phyloP scores from a whole-genome alignment of 768 basidiomycete genomes.

The Tricholomella constricta region DNA sequence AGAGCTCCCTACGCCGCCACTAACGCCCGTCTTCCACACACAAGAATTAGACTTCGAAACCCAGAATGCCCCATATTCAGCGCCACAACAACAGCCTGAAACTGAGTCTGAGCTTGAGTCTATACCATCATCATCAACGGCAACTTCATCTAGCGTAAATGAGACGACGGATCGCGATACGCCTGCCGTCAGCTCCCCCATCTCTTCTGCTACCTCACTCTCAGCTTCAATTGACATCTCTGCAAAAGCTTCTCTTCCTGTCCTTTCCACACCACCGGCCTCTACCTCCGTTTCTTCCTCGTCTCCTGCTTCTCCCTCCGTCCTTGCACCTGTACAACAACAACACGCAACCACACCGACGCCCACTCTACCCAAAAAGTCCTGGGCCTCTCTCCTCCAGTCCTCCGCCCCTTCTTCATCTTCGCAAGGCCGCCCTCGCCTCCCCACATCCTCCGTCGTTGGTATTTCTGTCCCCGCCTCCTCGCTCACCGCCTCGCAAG shows the following conservation, averaged over 20 bases:
- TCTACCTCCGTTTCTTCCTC: background rate
- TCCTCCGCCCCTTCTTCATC: slow-evolving; percentile 36
- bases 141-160: slow-evolving; percentile 49
- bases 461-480: slow-evolving; percentile 73
- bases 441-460: slow-evolving; percentile 71
- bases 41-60: slow-evolving; percentile 12
- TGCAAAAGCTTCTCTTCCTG: slow-evolving; percentile 5
- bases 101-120: background rate
- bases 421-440: slow-evolving; percentile 42
- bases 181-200: slow-evolving; percentile 56
- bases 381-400: slow-evolving; percentile 75
- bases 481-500: slow-evolving; percentile 20
- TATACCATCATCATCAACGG: slow-evolving; percentile 28
- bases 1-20: slow-evolving; percentile 51
- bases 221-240: slow-evolving; percentile 41
- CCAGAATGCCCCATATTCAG: background rate
- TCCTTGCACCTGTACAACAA: background rate
- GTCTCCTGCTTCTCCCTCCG: slow-evolving; percentile 1
- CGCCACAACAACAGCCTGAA: background rate
- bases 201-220: slow-evolving; percentile 52
- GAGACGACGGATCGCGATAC: slow-evolving; percentile 54
- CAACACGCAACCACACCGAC: slow-evolving; percentile 20
- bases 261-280: background rate
- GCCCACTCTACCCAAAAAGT: slow-evolving; percentile 54
- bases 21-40: slow-evolving; percentile 32